These are phyloP conservation scores for Nicotiana sylvestris DNA, from an alignment of 257 asterid species.

Conservation along the genomic window DNA sequence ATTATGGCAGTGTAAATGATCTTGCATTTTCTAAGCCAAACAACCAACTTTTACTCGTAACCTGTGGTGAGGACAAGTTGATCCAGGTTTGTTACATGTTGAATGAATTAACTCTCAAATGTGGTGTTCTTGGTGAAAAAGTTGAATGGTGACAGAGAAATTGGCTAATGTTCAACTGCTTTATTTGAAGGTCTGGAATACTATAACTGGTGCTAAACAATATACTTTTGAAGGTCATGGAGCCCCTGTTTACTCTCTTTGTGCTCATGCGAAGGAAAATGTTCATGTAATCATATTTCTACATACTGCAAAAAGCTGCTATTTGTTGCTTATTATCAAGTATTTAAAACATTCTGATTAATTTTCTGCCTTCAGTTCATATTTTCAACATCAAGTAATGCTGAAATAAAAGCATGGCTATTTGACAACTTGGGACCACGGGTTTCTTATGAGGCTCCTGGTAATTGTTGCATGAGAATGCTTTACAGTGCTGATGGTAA, in stretches of 20 bases:
- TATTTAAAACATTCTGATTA: not conserved
- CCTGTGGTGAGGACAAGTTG: constrained; percentile 79
- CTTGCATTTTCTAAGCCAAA: constrained; percentile 52
- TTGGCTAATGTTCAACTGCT: constrained; percentile 11
- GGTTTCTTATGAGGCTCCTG: constrained; percentile 46
- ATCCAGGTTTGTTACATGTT: constrained; percentile 39
- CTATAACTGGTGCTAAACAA: constrained; percentile 45
- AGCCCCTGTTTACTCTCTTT: constrained; percentile 66
- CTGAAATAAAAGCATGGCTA: constrained; percentile 74
- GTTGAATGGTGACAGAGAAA: not conserved
- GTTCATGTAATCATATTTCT: constrained; percentile 34
- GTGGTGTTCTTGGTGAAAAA: not conserved
- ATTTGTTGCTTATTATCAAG: not conserved
- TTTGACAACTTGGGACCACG: constrained; percentile 42
- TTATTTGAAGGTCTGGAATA: constrained; percentile 61
- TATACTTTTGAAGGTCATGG: constrained; percentile 63
- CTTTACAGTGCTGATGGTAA: constrained; percentile 47
- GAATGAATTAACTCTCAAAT: not conserved
- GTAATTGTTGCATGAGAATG: constrained; percentile 54
- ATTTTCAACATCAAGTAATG: constrained; percentile 54
- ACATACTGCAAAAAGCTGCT: not conserved
- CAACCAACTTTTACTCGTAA: constrained; percentile 42
- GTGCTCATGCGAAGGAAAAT: constrained; percentile 45
- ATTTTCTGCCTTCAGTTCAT: constrained; percentile 38
- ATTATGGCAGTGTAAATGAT: constrained; percentile 65